Evolutionary conservation across 805 yeast genomes (phyloP).

Genomic region (Wickerhamiella australiensis): DNA sequence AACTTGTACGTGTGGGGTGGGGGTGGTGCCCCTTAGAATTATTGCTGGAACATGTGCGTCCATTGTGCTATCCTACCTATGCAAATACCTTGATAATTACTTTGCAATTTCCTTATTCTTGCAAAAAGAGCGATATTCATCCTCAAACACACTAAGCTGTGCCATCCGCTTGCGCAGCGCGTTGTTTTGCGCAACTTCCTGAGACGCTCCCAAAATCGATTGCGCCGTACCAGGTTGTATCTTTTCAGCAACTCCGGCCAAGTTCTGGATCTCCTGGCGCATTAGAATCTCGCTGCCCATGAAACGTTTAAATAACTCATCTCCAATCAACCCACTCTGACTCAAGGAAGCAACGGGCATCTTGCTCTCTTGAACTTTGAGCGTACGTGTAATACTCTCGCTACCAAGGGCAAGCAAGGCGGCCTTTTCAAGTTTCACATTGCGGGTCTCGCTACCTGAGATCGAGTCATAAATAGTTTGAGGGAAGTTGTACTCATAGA

Average conservation of each 20-base stretch:
- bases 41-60: too few species aligned
- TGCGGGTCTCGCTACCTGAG: constrained; percentile 45
- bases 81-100: not conserved
- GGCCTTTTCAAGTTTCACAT: constrained; percentile 64
- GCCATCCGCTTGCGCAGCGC: constrained; percentile 69
- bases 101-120: not conserved
- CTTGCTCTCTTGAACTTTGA: constrained; percentile 70
- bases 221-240: constrained; percentile 73
- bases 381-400: constrained; percentile 72
- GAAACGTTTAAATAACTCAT: constrained; percentile 70
- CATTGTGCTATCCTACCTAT: too few species aligned
- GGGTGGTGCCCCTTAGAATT: too few species aligned
- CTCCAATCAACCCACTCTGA: constrained; percentile 85
- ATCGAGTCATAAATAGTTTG: constrained; percentile 52
- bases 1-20: too few species aligned
- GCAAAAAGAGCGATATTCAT: constrained; percentile 15
- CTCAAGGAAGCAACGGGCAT: constrained; percentile 58
- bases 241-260: constrained; percentile 61
- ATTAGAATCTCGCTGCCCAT: constrained; percentile 65
- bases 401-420: constrained; percentile 63
- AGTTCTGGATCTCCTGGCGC: constrained; percentile 67
- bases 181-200: constrained; percentile 84
- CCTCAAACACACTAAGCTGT: constrained; percentile 20
- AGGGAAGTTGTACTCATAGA: constrained; percentile 55
- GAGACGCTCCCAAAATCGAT: constrained; percentile 61